A percentile compares a stretch with the other conserved stretches of the same genome.
phyloP scores from a whole-genome alignment of 495 filamentous ascomycete genomes.

The Podospora comata region DNA sequence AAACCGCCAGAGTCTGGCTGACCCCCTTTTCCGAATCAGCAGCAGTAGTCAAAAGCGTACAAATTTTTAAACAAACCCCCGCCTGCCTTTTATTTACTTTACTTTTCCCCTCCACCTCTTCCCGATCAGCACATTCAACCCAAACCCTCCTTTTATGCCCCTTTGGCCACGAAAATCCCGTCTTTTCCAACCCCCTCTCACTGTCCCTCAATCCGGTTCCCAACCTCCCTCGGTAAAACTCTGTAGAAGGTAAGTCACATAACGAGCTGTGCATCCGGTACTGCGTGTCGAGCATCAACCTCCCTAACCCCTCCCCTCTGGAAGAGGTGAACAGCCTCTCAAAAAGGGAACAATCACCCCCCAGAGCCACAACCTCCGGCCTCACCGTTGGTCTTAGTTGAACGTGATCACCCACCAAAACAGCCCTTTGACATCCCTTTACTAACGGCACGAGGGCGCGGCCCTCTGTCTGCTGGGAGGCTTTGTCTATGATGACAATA shows the following conservation, averaged over 20 bases:
- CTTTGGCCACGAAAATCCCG: constrained; percentile 24
- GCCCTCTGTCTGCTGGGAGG: constrained; percentile 53
- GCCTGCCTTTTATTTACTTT: constrained; percentile 49
- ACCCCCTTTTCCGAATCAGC: neutral
- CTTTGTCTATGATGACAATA: constrained; percentile 51
- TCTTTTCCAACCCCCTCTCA: constrained; percentile 27
- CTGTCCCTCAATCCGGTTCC: constrained; percentile 35
- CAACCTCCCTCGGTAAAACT: constrained; percentile 49
- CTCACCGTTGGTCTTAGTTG: constrained; percentile 51
- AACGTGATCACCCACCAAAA: constrained; percentile 53
- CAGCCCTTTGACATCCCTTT: constrained; percentile 47
- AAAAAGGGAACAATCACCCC: constrained; percentile 51
- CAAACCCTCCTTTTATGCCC: constrained; percentile 36
- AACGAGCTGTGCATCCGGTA: constrained; percentile 53
- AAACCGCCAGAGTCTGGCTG: constrained; percentile 20
- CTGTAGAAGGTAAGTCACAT: constrained; percentile 43
- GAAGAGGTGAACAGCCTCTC: constrained; percentile 42
- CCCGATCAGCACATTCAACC: constrained; percentile 39
- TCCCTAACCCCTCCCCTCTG: constrained; percentile 18
- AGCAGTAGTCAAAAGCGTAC: constrained; percentile 9
- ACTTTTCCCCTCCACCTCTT: constrained; percentile 43
- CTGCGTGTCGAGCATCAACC: constrained; percentile 52
- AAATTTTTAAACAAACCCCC: constrained; percentile 18
- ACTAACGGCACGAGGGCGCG: constrained; percentile 46
- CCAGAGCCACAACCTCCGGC: constrained; percentile 33